Evolutionary conservation across 352 stramenopile species (phyloP).

Genomic region (Albugo laibachii): DNA sequence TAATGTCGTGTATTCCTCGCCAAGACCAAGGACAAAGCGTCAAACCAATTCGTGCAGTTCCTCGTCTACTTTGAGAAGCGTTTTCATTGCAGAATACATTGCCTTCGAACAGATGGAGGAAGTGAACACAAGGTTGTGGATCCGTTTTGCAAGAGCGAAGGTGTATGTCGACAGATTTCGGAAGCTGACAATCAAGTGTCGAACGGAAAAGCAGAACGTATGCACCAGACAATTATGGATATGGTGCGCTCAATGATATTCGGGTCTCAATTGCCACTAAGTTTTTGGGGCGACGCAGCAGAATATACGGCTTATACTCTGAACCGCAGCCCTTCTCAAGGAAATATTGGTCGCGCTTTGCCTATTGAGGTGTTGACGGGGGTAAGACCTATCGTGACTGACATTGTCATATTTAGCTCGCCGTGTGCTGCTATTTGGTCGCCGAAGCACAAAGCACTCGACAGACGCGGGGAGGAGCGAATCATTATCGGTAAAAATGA

Average conservation of each 20-base stretch:
- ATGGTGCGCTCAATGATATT: background rate
- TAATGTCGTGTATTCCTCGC: too few species aligned
- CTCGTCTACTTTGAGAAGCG: background rate
- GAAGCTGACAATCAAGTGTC: background rate
- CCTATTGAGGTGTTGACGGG: background rate
- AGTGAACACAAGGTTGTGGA: background rate
- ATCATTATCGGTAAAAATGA: slow-evolving; percentile 9
- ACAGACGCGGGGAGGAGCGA: background rate
- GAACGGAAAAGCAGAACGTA: background rate
- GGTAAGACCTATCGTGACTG: too few species aligned
- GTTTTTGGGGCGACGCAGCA: background rate
- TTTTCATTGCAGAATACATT: background rate
- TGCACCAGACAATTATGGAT: background rate
- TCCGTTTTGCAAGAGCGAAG: background rate
- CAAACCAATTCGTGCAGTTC: too few species aligned
- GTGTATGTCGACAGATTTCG: background rate
- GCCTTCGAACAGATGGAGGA: background rate
- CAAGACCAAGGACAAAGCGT: too few species aligned
- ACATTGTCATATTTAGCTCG: too few species aligned
- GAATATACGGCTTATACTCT: background rate
- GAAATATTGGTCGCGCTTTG: background rate
- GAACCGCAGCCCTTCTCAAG: background rate
- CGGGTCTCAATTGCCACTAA: background rate
- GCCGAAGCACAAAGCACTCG: too few species aligned
- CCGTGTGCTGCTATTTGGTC: too few species aligned